Conservation (phyloP, 169 alveolate species). For the Eimeria sp. region DNA sequence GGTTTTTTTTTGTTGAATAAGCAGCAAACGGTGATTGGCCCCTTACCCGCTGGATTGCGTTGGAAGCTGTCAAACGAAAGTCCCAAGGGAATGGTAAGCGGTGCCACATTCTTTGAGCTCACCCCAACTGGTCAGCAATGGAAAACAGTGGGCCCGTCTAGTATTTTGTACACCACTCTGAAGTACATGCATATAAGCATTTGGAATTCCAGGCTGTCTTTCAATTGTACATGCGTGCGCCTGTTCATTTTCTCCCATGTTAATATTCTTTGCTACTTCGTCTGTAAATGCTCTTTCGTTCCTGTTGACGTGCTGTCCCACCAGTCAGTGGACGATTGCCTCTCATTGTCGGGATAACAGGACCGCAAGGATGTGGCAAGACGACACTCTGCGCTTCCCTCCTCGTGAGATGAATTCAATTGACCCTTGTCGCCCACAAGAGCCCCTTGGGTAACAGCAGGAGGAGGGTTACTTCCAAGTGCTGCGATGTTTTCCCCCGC, state of each 20-base stretch:
- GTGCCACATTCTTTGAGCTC: background rate
- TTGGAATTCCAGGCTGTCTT: background rate
- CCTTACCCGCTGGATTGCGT: constrained; percentile 51
- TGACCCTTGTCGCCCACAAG: background rate
- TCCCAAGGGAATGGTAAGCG: background rate
- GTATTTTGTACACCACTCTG: background rate
- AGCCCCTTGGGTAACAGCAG: background rate
- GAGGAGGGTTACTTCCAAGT: background rate
- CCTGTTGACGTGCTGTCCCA: background rate
- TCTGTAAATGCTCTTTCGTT: background rate
- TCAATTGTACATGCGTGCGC: background rate
- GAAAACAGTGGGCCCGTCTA: background rate
- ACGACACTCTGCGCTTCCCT: constrained; percentile 60
- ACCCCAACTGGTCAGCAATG: background rate
- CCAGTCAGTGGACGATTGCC: background rate
- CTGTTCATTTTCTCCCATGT: background rate
- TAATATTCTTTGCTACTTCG: background rate
- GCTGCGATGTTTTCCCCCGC: background rate
- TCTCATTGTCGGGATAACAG: constrained; percentile 59
- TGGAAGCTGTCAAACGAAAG: constrained; percentile 22
- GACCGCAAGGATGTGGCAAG: constrained; percentile 76
- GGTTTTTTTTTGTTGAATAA: background rate
- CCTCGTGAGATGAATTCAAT: background rate
- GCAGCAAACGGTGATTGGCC: constrained; percentile 64
- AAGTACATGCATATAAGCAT: background rate